These are phyloP conservation scores for Aspergillus latus DNA, from an alignment of 2,329 filamentous ascomycete genomes.

Conservation along the genomic window DNA sequence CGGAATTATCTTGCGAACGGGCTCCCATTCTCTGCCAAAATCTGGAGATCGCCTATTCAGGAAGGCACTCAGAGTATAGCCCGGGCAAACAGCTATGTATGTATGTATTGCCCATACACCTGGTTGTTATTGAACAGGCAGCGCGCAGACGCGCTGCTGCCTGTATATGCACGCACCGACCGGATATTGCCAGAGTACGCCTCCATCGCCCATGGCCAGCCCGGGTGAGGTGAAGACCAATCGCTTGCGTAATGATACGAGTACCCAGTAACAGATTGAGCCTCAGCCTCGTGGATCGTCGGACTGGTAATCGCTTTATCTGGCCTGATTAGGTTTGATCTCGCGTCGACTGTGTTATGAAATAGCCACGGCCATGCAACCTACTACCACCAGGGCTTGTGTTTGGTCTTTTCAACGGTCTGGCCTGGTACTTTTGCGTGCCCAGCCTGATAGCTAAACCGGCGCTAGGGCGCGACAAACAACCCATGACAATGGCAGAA, in stretches of 20 bases:
- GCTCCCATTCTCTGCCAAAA: background rate
- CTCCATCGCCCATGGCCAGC: background rate
- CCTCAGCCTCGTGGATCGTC: conserved; percentile 2
- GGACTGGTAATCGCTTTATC: background rate
- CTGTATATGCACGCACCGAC: too few relatives aligned
- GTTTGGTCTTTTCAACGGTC: background rate
- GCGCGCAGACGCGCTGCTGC: too few relatives aligned
- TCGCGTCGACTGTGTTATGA: background rate
- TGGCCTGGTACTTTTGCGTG: background rate
- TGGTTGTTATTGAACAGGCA: too few relatives aligned
- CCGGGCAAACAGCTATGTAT: background rate
- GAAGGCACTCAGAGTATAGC: background rate
- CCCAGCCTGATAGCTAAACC: background rate
- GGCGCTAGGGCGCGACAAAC: too few relatives aligned
- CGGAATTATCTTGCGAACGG: background rate
- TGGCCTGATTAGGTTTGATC: background rate
- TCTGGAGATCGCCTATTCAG: background rate
- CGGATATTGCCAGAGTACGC: too few relatives aligned
- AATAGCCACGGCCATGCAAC: background rate
- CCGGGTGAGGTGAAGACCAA: background rate
- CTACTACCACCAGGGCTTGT: background rate
- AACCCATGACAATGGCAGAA: too few relatives aligned
- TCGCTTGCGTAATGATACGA: background rate
- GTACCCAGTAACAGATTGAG: background rate
- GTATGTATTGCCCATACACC: background rate